phyloP scores from a whole-genome alignment of 768 basidiomycete genomes.

The Grammothele lineata region DNA sequence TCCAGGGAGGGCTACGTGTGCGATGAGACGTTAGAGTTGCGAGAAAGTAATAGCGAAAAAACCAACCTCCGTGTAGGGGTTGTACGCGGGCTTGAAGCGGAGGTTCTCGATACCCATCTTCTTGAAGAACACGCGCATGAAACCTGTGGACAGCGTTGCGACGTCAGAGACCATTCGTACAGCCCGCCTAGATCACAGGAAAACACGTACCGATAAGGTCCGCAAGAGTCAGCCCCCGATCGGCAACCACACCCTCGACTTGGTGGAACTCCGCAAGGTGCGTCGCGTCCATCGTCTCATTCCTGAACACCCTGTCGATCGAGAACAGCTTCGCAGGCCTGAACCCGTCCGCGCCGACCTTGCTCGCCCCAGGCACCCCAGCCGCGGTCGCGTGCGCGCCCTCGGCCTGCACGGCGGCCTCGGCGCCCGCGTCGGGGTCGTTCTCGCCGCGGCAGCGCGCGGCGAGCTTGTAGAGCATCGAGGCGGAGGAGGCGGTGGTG shows the following conservation, averaged over 20 bases:
- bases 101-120: constrained; percentile 96
- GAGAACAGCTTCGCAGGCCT: constrained; percentile 92
- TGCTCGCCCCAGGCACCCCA: constrained; percentile 17
- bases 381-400: constrained; percentile 36
- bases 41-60: constrained; percentile 5
- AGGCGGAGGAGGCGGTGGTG: constrained; percentile 90
- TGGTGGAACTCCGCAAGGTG: constrained; percentile 99
- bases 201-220: constrained; percentile 79
- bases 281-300: constrained; percentile 97
- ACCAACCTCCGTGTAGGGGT: constrained; percentile 87
- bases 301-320: constrained; percentile 97
- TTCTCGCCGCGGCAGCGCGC: constrained; percentile 70
- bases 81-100: constrained; percentile 98
- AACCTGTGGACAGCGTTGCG: constrained; percentile 41
- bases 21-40: not conserved
- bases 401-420: constrained; percentile 13
- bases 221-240: constrained; percentile 85
- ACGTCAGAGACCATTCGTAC: not conserved
- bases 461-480: constrained; percentile 93
- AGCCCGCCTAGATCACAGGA: not conserved
- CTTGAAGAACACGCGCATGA: constrained; percentile 97
- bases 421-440: constrained; percentile 24
- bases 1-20: constrained; percentile 80
- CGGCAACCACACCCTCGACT: constrained; percentile 99
- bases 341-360: constrained; percentile 62